phyloP scores from a whole-genome alignment of 2,329 filamentous ascomycete genomes.

The Cyphellophora europaea region DNA sequence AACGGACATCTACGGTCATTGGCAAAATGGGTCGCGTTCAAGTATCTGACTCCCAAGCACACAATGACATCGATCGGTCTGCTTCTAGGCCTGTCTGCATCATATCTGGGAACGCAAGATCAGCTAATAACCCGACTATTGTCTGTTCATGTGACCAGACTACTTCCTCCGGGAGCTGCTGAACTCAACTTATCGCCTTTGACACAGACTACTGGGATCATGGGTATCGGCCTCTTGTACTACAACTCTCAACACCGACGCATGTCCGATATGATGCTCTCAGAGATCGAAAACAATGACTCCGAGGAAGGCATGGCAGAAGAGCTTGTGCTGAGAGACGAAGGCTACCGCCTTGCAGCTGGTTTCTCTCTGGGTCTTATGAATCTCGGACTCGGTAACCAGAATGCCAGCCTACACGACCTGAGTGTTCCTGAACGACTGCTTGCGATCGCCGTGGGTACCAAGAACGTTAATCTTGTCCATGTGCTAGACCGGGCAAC shows the following conservation, averaged over 20 bases:
- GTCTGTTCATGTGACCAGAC: conserved; percentile 90
- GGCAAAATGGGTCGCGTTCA: conserved; percentile 98
- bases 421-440: conserved; percentile 89
- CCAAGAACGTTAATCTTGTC: conserved; percentile 83
- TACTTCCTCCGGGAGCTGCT: conserved; percentile 84
- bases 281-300: conserved; percentile 84
- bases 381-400: conserved; percentile 83
- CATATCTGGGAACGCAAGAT: conserved; percentile 95
- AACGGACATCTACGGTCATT: conserved; percentile 91
- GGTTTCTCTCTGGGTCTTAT: conserved; percentile 91
- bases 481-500: conserved; percentile 89
- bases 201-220: conserved; percentile 90
- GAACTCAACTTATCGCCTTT: conserved; percentile 88
- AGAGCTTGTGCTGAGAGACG: conserved; percentile 75
- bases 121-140: conserved; percentile 84
- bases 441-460: conserved; percentile 73
- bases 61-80: conserved; percentile 98
- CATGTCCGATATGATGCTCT: conserved; percentile 99
- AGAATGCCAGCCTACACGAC: conserved; percentile 81
- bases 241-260: conserved; percentile 91
- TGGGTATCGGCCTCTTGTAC: conserved; percentile 93
- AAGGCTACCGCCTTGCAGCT: conserved; percentile 91
- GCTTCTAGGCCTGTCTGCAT: conserved; percentile 83
- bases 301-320: conserved; percentile 59
- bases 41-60: conserved; percentile 97